These are phyloP conservation scores for Puccinia novopanici DNA, from an alignment of 1,284 basidiomycete species.

Conservation along the genomic window DNA sequence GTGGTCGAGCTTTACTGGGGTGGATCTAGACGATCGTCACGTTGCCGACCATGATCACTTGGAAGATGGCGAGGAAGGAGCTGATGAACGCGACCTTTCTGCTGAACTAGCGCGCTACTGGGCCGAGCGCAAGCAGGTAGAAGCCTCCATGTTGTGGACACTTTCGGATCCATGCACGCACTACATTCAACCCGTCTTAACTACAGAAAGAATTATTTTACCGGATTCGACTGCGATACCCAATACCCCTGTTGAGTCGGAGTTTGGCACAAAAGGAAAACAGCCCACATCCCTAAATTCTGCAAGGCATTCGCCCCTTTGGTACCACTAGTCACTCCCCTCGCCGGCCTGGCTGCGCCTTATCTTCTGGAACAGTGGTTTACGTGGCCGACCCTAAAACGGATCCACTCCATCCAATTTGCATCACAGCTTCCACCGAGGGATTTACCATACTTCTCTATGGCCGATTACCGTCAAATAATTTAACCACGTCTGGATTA, in stretches of 20 bases:
- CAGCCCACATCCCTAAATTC: slow-evolving; percentile 17
- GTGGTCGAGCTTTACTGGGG: slow-evolving; percentile 41
- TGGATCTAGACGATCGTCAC: slow-evolving; percentile 24
- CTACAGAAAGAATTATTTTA: slow-evolving; percentile 37
- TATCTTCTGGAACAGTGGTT: slow-evolving; percentile 43
- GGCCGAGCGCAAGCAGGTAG: slow-evolving; percentile 47
- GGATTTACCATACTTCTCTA: slow-evolving; percentile 47
- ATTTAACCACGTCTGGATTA: neutral
- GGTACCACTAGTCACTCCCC: slow-evolving; percentile 36
- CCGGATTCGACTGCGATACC: neutral
- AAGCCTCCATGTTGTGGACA: slow-evolving; percentile 49
- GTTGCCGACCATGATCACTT: slow-evolving; percentile 19
- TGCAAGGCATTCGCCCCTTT: slow-evolving; percentile 38
- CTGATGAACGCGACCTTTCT: slow-evolving; percentile 41
- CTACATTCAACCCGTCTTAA: slow-evolving; percentile 45
- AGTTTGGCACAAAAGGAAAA: neutral
- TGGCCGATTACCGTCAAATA: slow-evolving; percentile 36
- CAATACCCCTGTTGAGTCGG: neutral
- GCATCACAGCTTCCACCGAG: slow-evolving; percentile 49
- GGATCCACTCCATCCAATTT: slow-evolving; percentile 42
- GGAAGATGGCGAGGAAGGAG: slow-evolving; percentile 34
- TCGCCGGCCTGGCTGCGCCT: slow-evolving; percentile 35
- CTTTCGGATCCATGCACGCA: slow-evolving; percentile 50
- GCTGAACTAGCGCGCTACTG: slow-evolving; percentile 46
- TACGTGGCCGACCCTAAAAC: slow-evolving; percentile 44